These are phyloP conservation scores for Exophiala calicioides DNA, from an alignment of 2,329 filamentous ascomycete genomes.

Conservation along the genomic window DNA sequence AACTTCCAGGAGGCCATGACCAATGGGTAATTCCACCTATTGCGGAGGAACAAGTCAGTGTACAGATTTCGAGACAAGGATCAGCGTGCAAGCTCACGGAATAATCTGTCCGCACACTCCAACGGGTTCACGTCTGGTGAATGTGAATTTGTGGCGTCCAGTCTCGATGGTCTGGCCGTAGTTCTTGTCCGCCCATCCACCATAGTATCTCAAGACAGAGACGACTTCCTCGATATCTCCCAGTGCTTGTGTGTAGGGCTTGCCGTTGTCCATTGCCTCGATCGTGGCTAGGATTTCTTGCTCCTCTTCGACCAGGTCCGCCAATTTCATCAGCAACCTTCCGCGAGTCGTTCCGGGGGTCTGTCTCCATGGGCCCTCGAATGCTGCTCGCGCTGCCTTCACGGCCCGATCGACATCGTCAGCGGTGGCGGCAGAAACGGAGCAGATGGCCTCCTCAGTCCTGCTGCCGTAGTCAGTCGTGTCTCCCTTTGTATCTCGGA, in stretches of 20 bases:
- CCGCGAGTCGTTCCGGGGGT: constrained; percentile 71
- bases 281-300: constrained; percentile 73
- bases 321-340: constrained; percentile 70
- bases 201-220: constrained; percentile 80
- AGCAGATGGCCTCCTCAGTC: constrained; percentile 80
- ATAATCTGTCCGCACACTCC: constrained; percentile 88
- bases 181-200: constrained; percentile 90
- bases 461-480: too few species aligned
- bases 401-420: constrained; percentile 80
- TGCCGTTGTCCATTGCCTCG: constrained; percentile 69
- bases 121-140: constrained; percentile 75
- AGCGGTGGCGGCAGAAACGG: constrained; percentile 81
- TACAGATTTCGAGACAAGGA: too few species aligned
- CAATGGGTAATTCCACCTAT: constrained; percentile 87
- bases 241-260: constrained; percentile 52
- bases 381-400: constrained; percentile 79
- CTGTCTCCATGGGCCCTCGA: constrained; percentile 70
- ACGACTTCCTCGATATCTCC: constrained; percentile 70
- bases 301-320: constrained; percentile 78
- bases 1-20: constrained; percentile 88
- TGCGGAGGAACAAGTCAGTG: too few species aligned
- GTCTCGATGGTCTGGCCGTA: constrained; percentile 84
- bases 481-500: too few species aligned
- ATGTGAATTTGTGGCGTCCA: constrained; percentile 76
- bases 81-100: too few species aligned